Evolutionary conservation across 2,329 filamentous ascomycete species (phyloP), one percentile per base, ranked within the genome.

Genomic region (Colletotrichum eleusines): DNA sequence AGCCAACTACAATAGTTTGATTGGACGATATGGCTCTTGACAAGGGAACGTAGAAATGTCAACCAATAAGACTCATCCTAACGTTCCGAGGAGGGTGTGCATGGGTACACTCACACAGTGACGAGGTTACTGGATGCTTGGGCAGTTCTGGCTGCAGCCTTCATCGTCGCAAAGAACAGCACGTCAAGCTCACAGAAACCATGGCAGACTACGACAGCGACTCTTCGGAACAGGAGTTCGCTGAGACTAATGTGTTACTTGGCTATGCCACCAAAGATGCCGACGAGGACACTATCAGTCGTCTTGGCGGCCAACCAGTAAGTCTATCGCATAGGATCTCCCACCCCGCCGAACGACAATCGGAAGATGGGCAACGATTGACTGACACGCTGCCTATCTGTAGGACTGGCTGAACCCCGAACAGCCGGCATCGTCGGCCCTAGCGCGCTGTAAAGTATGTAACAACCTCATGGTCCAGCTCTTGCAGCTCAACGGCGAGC

Each of bases 401-500:
- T 51, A 96, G 95, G 90, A 91, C 81, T 99, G 96, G 96, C 84
- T 97, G 46, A 91, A 95, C 75, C 81, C 87, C n/a, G 83, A 86
- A 63, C 88, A 86, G 50, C 85, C 92, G 5, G 93, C 95, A 9
- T 92, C 93, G 1, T 92, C 92, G 31, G 85, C 91, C 0, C 87
- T 97, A 12, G 94, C 93, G 28, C 92, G 91, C 81, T 99, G 96
- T 84, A 94, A 93, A 81, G 88, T 93, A 74, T 99, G 96, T 88
- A 93, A 94, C 74, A 88, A 90, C 63, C 82, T 94, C 63, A 94
- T 98, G 89, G 91, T 90, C 1, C 87, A 98, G 14, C 88, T 99
- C 3, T 88, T 99, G 57, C 94, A 99, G 81, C 88, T 99, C 35
- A 94, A 99, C 81, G 95, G 90, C 76, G 94, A 98, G 78, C 87